Percentiles rank a stretch among this genome's conserved stretches.
Conservation (phyloP, 2,329 filamentous ascomycete genomes). For the Penicillium sp. region DNA sequence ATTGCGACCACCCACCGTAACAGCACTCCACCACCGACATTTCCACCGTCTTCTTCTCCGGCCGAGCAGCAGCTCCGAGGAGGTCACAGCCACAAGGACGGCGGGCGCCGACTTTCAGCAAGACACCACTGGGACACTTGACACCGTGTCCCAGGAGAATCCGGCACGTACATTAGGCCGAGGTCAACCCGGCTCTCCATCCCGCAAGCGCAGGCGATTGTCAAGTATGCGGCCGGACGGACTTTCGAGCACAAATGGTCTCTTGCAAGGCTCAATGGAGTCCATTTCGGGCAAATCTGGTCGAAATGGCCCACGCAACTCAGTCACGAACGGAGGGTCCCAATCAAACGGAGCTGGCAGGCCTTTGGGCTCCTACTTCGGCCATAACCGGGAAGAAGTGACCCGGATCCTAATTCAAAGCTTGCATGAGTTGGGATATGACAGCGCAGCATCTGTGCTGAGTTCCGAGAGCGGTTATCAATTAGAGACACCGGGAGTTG, state of each 20-base stretch:
- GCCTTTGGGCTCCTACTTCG: slow-evolving; percentile 56
- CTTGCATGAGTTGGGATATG: slow-evolving; percentile 80
- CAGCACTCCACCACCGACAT: slow-evolving; percentile 7
- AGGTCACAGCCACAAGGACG: slow-evolving; percentile 16
- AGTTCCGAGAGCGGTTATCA: slow-evolving; percentile 78
- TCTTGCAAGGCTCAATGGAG: slow-evolving; percentile 53
- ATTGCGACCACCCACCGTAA: neutral
- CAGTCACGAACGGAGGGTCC: slow-evolving; percentile 32
- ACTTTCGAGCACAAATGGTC: slow-evolving; percentile 51
- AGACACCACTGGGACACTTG: slow-evolving; percentile 22
- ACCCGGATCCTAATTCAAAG: slow-evolving; percentile 89
- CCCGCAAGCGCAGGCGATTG: slow-evolving; percentile 55
- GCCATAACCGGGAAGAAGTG: slow-evolving; percentile 87
- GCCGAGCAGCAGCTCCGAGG: slow-evolving; percentile 22
- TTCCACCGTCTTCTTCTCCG: slow-evolving; percentile 26
- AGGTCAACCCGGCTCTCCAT: slow-evolving; percentile 29
- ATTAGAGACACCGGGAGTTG: slow-evolving; percentile 77
- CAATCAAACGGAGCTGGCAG: slow-evolving; percentile 37
- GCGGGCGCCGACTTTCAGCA: slow-evolving; percentile 18
- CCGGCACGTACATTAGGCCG: slow-evolving; percentile 21
- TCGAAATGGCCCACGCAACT: slow-evolving; percentile 51
- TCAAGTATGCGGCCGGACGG: slow-evolving; percentile 60
- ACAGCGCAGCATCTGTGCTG: slow-evolving; percentile 66
- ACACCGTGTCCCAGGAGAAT: slow-evolving; percentile 22
- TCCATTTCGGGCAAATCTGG: slow-evolving; percentile 47